Base-by-base conservation (phyloP, 768 basidiomycete genomes). In the Phlegmacium glaucopus region DNA sequence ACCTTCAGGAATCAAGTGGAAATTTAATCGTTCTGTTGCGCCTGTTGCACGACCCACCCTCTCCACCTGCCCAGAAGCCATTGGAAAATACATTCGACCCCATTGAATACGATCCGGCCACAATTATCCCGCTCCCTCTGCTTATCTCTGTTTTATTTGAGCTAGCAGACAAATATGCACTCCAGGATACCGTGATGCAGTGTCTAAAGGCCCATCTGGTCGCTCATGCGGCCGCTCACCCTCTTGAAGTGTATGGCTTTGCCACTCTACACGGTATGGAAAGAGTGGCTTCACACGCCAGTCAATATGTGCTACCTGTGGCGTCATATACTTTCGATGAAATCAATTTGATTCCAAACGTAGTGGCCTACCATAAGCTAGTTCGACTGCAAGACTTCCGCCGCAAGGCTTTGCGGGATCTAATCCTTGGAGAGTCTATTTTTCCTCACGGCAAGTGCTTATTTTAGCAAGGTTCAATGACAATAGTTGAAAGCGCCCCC, bases 81-180 rank as follows among this genome's bases (percentile, higher is more conserved):
- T 36, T 27, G 22, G 56, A 67, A 22, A 54, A 56, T 49, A 59
- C 64, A 58, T 64, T 59, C 52, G 56, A 49, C 52, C 64, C 57
- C 45, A 62, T 60, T 39, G 51, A 56, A 43, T 76, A 75, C 53
- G 68, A 76, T 54, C 60, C 65, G 27, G 61, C 66, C 1, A 72
- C 78, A 9, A 65, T 80, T 32, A 81, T 88, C 37, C 87, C 87
- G 1, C 70, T 83, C 9, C 86, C 86, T 16, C 62, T 88, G 13
- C 75, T 88, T 32, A 71, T 64, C 11, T 63, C 79, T 11, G 54
- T 74, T 39, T 67, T 88, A 52, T 74, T 82, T 58, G 64, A 59
- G 38, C 68, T 87, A 35, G 77, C 72, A 28, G 87, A 87, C 64
- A 88, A 89, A 60, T 88, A 88, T 55, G 70, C 68, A 4, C 67